Conservation (phyloP, 495 filamentous ascomycete species). For the Sabuloglossum arenarium region DNA sequence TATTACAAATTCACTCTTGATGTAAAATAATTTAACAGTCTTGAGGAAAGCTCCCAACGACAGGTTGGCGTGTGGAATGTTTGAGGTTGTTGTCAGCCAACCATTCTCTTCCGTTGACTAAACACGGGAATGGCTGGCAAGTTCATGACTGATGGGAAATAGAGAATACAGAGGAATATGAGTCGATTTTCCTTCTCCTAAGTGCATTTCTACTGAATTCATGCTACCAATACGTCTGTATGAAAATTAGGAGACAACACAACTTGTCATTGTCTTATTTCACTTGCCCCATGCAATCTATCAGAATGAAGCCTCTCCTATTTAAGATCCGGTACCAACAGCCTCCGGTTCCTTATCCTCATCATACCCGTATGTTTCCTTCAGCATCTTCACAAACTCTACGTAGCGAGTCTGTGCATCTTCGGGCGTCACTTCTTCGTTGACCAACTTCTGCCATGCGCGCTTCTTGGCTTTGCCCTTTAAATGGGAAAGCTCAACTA, state of each 20-base stretch:
- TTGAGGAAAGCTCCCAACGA: too few species aligned
- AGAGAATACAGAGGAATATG: too few species aligned
- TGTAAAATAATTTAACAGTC: too few species aligned
- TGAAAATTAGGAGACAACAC: background rate
- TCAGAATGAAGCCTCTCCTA: background rate
- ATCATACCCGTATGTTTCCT: slow-evolving; percentile 43
- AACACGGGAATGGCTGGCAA: too few species aligned
- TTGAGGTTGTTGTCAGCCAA: too few species aligned
- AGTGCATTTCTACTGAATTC: too few species aligned
- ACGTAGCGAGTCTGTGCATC: slow-evolving; percentile 62
- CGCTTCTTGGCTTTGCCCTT: slow-evolving; percentile 63
- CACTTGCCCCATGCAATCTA: background rate
- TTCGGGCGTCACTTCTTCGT: slow-evolving; percentile 32
- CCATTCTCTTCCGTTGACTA: too few species aligned
- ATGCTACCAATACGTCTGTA: background rate
- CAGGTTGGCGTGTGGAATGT: too few species aligned
- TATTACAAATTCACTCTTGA: too few species aligned
- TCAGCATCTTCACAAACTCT: slow-evolving; percentile 42
- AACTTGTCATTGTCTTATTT: background rate
- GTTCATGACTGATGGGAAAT: too few species aligned
- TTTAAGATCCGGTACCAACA: slow-evolving; percentile 11
- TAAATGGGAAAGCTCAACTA: background rate
- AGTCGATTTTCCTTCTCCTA: too few species aligned
- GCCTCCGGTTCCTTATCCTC: slow-evolving; percentile 30
- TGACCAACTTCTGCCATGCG: slow-evolving; percentile 44